Evolutionary conservation across 225 moss, liverwort and hornwort species (phyloP).

Genomic region (Physcomitrellopsis africana): DNA sequence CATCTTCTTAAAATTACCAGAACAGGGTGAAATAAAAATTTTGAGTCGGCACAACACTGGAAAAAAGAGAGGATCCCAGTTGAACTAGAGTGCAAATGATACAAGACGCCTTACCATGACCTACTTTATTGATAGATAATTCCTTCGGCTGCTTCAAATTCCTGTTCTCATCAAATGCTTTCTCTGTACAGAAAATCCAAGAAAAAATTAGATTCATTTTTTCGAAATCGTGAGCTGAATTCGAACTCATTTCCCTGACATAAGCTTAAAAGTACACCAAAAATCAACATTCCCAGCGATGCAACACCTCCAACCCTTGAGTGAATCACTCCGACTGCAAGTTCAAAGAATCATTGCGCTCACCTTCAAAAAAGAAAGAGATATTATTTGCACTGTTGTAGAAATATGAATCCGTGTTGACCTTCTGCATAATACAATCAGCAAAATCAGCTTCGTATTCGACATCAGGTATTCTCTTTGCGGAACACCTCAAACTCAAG

Average conservation of each 20-base stretch:
- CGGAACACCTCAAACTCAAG: too few relatives aligned
- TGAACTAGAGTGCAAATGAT: conserved; percentile 7
- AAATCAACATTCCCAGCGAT: not conserved
- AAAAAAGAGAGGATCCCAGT: not conserved
- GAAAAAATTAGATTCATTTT: not conserved
- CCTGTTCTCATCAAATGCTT: conserved; percentile 77
- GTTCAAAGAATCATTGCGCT: not conserved
- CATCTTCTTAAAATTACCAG: conserved; percentile 2
- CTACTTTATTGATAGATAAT: conserved; percentile 97
- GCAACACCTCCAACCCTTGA: conserved; percentile 8
- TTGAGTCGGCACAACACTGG: not conserved
- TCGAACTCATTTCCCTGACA: not conserved
- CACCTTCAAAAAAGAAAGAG: conserved; percentile 99
- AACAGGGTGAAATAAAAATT: too few relatives aligned
- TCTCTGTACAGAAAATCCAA: conserved; percentile 56
- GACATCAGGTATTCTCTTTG: not conserved
- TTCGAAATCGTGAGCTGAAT: conserved; percentile 21
- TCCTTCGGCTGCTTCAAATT: conserved; percentile 77
- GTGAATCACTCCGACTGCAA: not conserved
- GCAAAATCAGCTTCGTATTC: conserved; percentile 11
- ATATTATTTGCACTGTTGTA: conserved; percentile 79
- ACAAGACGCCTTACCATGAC: conserved; percentile 68
- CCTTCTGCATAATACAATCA: conserved; percentile 49
- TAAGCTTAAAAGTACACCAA: not conserved
- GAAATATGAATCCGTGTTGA: conserved; percentile 64